Evolutionary conservation across 768 basidiomycete species (phyloP), one percentile per base, ranked within the genome.

Genomic region (Russula griseocarnosa): DNA sequence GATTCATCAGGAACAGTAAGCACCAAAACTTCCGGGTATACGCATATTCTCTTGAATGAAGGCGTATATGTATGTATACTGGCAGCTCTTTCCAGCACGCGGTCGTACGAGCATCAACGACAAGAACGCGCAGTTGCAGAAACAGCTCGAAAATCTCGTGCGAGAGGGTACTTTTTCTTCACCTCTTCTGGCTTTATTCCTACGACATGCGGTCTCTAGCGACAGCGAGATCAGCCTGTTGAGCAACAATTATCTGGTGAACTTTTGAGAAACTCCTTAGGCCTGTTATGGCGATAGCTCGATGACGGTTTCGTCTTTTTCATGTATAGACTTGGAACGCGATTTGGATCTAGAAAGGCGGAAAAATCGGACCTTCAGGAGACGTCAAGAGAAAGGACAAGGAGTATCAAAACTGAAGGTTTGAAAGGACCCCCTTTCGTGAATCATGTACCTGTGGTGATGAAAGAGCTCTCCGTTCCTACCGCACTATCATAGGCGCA

Each of bases 401-500:
- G 70, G 92, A 93, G 70, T 94, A 93, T 70, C 88, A 89, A 61
- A 90, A 71, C 82, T 94, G 46, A 94, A 93, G 80, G 92, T 84
- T 24, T 11, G 73, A 60, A 46, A 4, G 13, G 13, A 11, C n/a
- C 22, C n/a, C n/a, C n/a, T 5, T 60, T 20, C 32, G 34, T 55
- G 32, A 59, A 13, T 40, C 16, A 14, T 8, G 53, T 42, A 1
- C 1, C 22, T 46, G 40, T 14, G 51, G 40, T 14, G 51, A 54
- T 52, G 44, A 40, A 30, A 14, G 36, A 20, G 22, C 11, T 16
- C 26, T 14, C 28, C 3, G 11, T 34, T 36, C n/a, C 46, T 50
- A 22, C 52, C 32, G 9, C 32, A 26, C 22, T 9, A 22, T 32
- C 20, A 10, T 62, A 92, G 91, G 77, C 76, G 49, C 88, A 91